Evolutionary conservation across 441 rosid genomes (phyloP).

Genomic region (Gossypium trilobum): DNA sequence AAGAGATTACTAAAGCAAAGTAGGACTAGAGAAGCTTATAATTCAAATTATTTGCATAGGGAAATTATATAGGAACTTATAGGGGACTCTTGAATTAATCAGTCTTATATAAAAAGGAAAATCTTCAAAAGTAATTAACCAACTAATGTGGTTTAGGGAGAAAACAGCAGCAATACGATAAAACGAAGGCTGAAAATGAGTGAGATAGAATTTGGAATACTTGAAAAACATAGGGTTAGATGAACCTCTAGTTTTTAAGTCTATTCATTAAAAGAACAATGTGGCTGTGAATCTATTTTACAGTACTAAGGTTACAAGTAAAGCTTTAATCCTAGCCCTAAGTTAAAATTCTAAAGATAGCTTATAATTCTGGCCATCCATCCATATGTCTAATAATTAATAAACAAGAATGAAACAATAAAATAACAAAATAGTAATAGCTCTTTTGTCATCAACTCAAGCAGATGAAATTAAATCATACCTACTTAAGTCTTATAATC

Average conservation of each 20-base stretch:
- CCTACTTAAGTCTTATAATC: neutral
- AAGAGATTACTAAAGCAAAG: conserved; percentile 9
- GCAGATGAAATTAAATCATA: neutral
- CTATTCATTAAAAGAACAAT: neutral
- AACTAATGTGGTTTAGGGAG: neutral
- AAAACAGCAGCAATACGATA: neutral
- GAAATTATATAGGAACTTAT: neutral
- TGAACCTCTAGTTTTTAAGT: conserved; percentile 1
- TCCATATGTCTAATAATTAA: neutral
- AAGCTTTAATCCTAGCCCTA: neutral
- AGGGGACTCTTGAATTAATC: neutral
- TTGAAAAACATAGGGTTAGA: neutral
- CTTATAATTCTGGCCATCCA: neutral
- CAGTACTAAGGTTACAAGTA: neutral
- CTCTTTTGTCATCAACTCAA: neutral
- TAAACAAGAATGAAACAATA: neutral
- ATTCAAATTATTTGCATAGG: neutral
- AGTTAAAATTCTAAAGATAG: neutral
- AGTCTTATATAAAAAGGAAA: neutral
- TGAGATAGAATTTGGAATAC: neutral
- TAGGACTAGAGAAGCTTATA: neutral
- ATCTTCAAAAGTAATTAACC: neutral
- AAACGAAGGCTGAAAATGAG: neutral
- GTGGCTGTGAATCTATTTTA: neutral
- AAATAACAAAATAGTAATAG: neutral